Conservation (phyloP, 2,329 filamentous ascomycete genomes). For the Ophiostoma himal-ulmi region DNA sequence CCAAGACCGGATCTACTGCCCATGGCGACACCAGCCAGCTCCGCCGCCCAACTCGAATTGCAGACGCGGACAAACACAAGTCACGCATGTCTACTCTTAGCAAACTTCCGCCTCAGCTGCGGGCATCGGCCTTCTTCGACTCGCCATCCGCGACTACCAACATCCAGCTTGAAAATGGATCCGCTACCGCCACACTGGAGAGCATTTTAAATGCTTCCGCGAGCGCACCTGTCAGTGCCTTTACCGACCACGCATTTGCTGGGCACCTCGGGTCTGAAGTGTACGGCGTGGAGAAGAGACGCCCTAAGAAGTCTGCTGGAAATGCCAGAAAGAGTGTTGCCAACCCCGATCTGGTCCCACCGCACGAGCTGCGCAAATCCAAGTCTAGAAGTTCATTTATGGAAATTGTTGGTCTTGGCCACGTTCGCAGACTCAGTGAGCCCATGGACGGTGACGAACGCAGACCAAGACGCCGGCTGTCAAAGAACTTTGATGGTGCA, state of each 20-base stretch:
- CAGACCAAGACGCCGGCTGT: slow-evolving; percentile 25
- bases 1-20: background rate
- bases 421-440: slow-evolving; percentile 31
- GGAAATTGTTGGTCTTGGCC: slow-evolving; percentile 39
- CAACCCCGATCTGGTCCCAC: slow-evolving; percentile 26
- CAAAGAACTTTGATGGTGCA: slow-evolving; percentile 21
- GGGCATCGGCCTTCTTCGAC: slow-evolving; percentile 91
- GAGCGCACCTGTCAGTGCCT: slow-evolving; percentile 79
- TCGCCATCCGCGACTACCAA: slow-evolving; percentile 47
- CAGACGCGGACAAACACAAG: slow-evolving; percentile 36
- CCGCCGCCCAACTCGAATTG: slow-evolving; percentile 30
- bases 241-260: slow-evolving; percentile 81
- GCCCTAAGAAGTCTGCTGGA: slow-evolving; percentile 28
- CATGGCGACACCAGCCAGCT: slow-evolving; percentile 27
- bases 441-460: slow-evolving; percentile 16
- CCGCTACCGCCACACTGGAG: slow-evolving; percentile 82
- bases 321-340: background rate
- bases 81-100: slow-evolving; percentile 37
- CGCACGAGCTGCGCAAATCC: slow-evolving; percentile 25
- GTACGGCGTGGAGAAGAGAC: slow-evolving; percentile 58
- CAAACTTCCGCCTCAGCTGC: slow-evolving; percentile 70
- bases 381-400: slow-evolving; percentile 42
- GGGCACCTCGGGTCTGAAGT: slow-evolving; percentile 70
- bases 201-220: slow-evolving; percentile 88
- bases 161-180: slow-evolving; percentile 64